These are phyloP conservation scores for Penicillium janthinellum DNA, from an alignment of 2,329 filamentous ascomycete genomes.

Conservation along the genomic window DNA sequence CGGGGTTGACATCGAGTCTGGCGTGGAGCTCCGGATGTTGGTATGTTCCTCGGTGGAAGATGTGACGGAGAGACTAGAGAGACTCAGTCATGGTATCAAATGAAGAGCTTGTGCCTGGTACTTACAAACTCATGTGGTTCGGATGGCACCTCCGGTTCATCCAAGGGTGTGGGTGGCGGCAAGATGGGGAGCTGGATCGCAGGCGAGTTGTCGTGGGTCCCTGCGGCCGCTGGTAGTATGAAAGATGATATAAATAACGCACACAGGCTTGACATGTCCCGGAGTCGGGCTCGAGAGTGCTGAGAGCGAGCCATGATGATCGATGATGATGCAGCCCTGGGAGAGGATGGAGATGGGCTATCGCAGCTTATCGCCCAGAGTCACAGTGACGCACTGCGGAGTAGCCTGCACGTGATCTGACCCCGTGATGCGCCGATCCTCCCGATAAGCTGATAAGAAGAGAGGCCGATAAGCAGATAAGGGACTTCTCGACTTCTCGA, in stretches of 20 bases:
- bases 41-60: conserved; percentile 89
- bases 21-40: conserved; percentile 75
- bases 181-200: conserved; percentile 33
- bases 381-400: conserved; percentile 16
- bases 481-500: not conserved
- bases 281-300: conserved; percentile 18
- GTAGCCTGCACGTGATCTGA: not conserved
- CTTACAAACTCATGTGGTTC: conserved; percentile 43
- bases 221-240: conserved; percentile 24
- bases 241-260: conserved; percentile 27
- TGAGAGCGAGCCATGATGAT: conserved; percentile 27
- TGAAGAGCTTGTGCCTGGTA: not conserved
- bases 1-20: conserved; percentile 68
- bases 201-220: conserved; percentile 25
- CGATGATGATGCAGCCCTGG: conserved; percentile 8
- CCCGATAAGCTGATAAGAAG: not conserved
- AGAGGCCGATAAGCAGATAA: not conserved
- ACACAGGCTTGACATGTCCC: conserved; percentile 16
- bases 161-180: conserved; percentile 37
- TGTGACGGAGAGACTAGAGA: conserved; percentile 67
- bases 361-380: conserved; percentile 1
- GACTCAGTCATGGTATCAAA: conserved; percentile 3
- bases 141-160: conserved; percentile 19
- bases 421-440: not conserved
- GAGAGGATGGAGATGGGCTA: conserved; percentile 16